Evolutionary conservation across 2,329 filamentous ascomycete genomes (phyloP).

Genomic region (Venturia carpophila): DNA sequence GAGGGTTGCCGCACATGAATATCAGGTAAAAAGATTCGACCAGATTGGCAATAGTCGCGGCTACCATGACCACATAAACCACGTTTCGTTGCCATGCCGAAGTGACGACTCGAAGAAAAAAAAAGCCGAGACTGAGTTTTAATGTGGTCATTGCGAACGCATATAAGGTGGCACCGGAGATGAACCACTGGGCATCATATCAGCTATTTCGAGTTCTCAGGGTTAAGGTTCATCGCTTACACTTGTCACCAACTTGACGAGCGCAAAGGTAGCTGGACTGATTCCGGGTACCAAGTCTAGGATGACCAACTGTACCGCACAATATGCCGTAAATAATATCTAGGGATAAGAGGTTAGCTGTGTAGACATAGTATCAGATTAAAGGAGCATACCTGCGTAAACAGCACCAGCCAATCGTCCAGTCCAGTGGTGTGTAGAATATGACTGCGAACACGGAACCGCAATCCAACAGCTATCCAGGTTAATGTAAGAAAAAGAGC

Average conservation of each 20-base stretch:
- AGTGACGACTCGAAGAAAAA: conserved; percentile 38
- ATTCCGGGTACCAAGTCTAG: background rate
- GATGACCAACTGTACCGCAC: conserved; percentile 19
- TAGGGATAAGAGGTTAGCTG: background rate
- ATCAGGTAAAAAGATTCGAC: conserved; percentile 26
- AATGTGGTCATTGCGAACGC: conserved; percentile 30
- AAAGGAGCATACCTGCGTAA: conserved; percentile 29
- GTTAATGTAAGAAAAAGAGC: conserved; percentile 8
- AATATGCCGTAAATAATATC: conserved; percentile 22
- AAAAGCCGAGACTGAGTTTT: conserved; percentile 39
- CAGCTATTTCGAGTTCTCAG: background rate
- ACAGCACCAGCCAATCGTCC: conserved; percentile 37
- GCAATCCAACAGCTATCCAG: background rate
- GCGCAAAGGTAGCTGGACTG: conserved; percentile 20
- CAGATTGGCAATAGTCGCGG: conserved; percentile 29
- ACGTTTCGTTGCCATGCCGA: conserved; percentile 31
- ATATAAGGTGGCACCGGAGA: conserved; percentile 17
- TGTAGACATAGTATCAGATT: conserved; percentile 23
- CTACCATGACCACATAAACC: conserved; percentile 24
- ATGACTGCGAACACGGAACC: background rate
- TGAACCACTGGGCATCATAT: conserved; percentile 25
- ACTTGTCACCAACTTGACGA: conserved; percentile 23
- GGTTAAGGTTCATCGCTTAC: conserved; percentile 19
- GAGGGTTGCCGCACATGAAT: conserved; percentile 28
- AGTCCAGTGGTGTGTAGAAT: conserved; percentile 28